phyloP scores from a whole-genome alignment of 2,329 filamentous ascomycete genomes.

The Aspergillus sp. region DNA sequence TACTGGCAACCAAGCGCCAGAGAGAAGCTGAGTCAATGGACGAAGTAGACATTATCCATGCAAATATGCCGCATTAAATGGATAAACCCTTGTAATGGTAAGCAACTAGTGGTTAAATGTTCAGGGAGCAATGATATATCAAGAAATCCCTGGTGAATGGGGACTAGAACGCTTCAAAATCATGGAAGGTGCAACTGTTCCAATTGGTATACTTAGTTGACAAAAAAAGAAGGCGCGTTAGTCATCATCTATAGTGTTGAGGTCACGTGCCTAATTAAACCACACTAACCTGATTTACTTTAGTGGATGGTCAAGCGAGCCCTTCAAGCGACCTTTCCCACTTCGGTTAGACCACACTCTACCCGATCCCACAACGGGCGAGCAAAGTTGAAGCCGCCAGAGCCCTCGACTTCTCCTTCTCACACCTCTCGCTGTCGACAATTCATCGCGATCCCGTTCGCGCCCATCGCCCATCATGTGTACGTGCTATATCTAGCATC shows the following conservation, averaged over 20 bases:
- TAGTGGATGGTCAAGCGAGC: constrained; percentile 36
- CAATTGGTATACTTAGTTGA: neutral
- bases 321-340: constrained; percentile 28
- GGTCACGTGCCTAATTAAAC: neutral
- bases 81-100: no score
- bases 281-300: neutral
- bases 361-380: constrained; percentile 43
- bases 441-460: constrained; percentile 38
- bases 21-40: no score
- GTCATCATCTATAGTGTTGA: neutral
- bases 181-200: no score
- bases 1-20: no score
- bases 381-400: constrained; percentile 32
- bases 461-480: constrained; percentile 51
- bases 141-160: no score
- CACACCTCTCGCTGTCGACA: constrained; percentile 43
- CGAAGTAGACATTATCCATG: no score
- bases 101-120: no score
- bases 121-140: no score
- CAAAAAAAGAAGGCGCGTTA: neutral
- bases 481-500: constrained; percentile 33
- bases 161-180: no score
- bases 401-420: constrained; percentile 36
- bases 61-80: no score
- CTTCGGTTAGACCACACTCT: constrained; percentile 22